These are phyloP conservation scores for Thalassiosira profunda DNA, from an alignment of 108 stramenopile species.

Conservation along the genomic window DNA sequence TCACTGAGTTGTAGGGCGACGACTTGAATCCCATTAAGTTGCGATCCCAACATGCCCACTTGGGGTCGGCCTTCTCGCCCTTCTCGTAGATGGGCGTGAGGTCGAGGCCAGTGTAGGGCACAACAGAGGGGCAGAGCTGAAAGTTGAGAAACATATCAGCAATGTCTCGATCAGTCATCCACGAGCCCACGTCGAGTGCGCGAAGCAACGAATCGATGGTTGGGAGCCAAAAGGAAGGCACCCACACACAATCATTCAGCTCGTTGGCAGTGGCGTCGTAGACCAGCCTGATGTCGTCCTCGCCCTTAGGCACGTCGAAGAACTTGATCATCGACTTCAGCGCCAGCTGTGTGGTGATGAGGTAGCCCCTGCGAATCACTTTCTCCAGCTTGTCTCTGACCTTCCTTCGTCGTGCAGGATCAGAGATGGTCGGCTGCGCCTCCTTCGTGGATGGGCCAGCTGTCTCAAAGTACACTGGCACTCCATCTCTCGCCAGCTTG, in stretches of 20 bases:
- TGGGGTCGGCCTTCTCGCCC: background rate
- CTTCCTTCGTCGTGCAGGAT: background rate
- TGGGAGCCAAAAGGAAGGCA: constrained; percentile 52
- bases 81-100: constrained; percentile 1
- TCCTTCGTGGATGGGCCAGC: background rate
- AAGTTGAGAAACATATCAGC: constrained; percentile 58
- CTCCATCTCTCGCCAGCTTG: constrained; percentile 11
- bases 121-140: constrained; percentile 16
- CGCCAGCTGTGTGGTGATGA: background rate
- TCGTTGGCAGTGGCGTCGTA: constrained; percentile 48
- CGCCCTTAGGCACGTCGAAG: constrained; percentile 55
- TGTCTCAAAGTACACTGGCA: background rate
- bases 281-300: constrained; percentile 46
- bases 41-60: constrained; percentile 38
- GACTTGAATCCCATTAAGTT: constrained; percentile 46
- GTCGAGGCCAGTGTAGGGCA: constrained; percentile 42
- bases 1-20: constrained; percentile 31
- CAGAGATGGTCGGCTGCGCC: background rate
- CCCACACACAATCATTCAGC: constrained; percentile 47
- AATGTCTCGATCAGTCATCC: constrained; percentile 44
- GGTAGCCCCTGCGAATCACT: constrained; percentile 24
- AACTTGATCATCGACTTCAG: constrained; percentile 30
- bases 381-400: constrained; percentile 32
- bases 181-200: background rate
- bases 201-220: constrained; percentile 22